These are phyloP conservation scores for Epicoccum nigrum DNA, from an alignment of 2,329 filamentous ascomycete genomes.

Conservation along the genomic window DNA sequence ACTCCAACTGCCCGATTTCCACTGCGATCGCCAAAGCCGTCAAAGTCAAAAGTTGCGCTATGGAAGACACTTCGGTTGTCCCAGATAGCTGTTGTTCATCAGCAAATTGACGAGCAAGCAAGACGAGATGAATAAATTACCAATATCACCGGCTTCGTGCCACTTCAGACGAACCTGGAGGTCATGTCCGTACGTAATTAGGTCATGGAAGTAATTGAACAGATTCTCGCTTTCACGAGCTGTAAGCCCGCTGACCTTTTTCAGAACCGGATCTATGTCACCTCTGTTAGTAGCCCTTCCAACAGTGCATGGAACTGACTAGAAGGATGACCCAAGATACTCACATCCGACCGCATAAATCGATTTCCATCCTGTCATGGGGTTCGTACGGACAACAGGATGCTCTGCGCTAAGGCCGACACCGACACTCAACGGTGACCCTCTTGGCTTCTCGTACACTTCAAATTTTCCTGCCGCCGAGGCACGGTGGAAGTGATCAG, in stretches of 20 bases:
- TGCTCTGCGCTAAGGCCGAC: slow-evolving; percentile 57
- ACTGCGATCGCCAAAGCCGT: slow-evolving; percentile 61
- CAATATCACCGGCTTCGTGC: slow-evolving; percentile 55
- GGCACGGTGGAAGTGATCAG: no score
- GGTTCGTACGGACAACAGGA: slow-evolving; percentile 62
- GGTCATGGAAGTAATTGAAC: no score
- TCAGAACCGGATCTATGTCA: slow-evolving; percentile 45
- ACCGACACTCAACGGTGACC: no score
- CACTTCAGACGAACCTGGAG: no score
- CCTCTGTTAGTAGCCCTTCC: background rate
- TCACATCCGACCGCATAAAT: slow-evolving; percentile 52
- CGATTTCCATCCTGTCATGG: slow-evolving; percentile 63
- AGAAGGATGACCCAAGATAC: background rate
- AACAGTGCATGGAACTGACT: no score
- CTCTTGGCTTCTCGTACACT: no score
- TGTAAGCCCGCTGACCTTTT: no score
- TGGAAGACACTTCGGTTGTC: slow-evolving; percentile 65
- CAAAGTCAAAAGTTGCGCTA: slow-evolving; percentile 54
- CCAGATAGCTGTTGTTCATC: slow-evolving; percentile 59
- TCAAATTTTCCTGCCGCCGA: no score
- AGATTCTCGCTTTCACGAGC: no score
- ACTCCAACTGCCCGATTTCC: slow-evolving; percentile 62
- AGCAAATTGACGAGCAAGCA: background rate
- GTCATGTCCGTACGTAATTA: no score
- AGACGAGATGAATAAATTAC: slow-evolving; percentile 27